These are phyloP conservation scores for Starmerella vitae DNA, from an alignment of 805 yeast genomes.

Conservation along the genomic window DNA sequence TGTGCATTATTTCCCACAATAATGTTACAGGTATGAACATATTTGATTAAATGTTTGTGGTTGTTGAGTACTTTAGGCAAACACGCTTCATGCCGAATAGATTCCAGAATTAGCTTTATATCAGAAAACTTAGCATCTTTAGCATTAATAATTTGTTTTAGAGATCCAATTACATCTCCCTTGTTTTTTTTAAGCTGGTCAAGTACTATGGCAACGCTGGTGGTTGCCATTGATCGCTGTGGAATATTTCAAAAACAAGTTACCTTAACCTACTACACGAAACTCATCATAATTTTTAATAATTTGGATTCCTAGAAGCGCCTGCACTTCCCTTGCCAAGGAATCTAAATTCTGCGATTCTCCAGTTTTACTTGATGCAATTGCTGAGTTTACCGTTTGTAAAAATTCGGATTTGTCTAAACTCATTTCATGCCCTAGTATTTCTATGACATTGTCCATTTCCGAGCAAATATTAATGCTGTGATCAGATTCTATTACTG, in stretches of 20 bases:
- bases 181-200: neutral
- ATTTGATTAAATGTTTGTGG: conserved; percentile 2
- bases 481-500: neutral
- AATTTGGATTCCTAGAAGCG: no score
- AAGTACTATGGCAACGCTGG: no score
- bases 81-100: neutral
- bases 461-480: neutral
- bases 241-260: no score
- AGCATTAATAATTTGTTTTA: neutral
- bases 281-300: no score
- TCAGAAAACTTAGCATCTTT: neutral
- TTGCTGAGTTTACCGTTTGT: no score
- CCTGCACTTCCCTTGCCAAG: no score
- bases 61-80: conserved; percentile 1
- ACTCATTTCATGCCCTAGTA: neutral
- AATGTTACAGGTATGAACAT: neutral
- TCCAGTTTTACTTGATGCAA: no score
- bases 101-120: neutral
- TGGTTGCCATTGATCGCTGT: no score
- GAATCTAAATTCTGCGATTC: no score
- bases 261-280: no score
- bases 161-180: neutral
- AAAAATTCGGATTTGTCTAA: conserved; percentile 5
- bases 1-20: conserved; percentile 6
- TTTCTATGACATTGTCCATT: conserved; percentile 1